Conservation (phyloP, 2,329 filamentous ascomycete species). For the Colletotrichum noveboracense region DNA sequence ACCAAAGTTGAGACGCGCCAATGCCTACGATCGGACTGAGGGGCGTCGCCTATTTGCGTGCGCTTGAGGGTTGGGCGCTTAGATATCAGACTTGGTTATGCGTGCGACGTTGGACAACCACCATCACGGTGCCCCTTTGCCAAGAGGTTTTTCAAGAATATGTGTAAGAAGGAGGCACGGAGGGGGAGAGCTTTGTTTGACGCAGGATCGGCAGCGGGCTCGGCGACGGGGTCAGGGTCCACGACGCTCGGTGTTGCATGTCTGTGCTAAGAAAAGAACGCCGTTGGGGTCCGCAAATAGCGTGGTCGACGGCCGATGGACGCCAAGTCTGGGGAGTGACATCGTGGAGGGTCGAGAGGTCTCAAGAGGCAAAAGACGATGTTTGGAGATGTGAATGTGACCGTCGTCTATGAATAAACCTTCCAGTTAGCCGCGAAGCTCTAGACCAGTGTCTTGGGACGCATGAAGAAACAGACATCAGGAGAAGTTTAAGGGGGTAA, state of each 20-base stretch:
- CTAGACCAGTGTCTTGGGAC: background rate
- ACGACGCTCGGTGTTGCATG: conserved; percentile 10
- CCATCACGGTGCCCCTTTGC: background rate
- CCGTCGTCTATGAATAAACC: background rate
- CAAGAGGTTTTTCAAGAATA: background rate
- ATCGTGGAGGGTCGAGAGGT: background rate
- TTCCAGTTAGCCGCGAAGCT: background rate
- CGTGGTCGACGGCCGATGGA: background rate
- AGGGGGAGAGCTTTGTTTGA: background rate
- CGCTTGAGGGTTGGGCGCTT: conserved; percentile 8
- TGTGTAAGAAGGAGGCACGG: background rate
- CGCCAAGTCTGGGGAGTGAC: background rate
- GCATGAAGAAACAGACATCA: background rate
- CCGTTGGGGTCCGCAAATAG: background rate
- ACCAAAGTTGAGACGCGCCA: conserved; percentile 18
- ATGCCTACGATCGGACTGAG: conserved; percentile 4
- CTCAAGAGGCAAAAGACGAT: background rate
- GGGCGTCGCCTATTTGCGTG: background rate
- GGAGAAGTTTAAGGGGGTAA: background rate
- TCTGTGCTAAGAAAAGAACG: conserved; percentile 14
- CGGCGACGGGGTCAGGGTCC: conserved; percentile 3
- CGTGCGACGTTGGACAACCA: conserved; percentile 1
- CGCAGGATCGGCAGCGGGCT: background rate
- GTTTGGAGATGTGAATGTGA: background rate
- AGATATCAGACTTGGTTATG: background rate